These are phyloP conservation scores for Phaeosphaeriaceae sp. DNA, from an alignment of 2,329 filamentous ascomycete species.

Conservation along the genomic window DNA sequence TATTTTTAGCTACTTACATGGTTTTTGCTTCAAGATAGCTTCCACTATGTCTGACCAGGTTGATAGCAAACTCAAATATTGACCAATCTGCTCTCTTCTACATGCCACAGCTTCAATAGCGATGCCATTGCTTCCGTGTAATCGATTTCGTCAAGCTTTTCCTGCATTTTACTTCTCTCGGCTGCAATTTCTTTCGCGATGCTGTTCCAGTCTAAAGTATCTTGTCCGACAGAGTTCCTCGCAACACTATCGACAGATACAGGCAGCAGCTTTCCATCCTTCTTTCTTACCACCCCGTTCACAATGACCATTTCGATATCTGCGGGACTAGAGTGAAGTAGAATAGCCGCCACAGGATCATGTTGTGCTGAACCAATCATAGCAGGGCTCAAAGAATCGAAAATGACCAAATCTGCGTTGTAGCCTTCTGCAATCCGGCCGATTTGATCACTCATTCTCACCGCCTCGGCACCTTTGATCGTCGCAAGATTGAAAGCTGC, in stretches of 20 bases:
- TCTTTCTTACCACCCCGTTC: constrained; percentile 52
- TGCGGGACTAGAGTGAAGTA: constrained; percentile 49
- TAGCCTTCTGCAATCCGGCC: constrained; percentile 56
- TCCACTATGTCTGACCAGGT: too few relatives aligned
- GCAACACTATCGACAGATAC: constrained; percentile 31
- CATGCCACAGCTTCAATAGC: constrained; percentile 26
- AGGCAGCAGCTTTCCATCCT: constrained; percentile 34
- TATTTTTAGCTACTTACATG: too few relatives aligned
- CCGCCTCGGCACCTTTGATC: constrained; percentile 53
- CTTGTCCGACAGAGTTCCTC: constrained; percentile 13
- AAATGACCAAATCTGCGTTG: constrained; percentile 58
- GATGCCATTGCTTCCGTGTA: constrained; percentile 21
- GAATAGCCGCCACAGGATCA: constrained; percentile 53
- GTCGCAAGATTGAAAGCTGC: constrained; percentile 60
- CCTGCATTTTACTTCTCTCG: constrained; percentile 37
- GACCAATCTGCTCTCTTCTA: constrained; percentile 21
- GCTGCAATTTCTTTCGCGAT: constrained; percentile 38
- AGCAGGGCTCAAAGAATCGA: constrained; percentile 50
- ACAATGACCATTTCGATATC: constrained; percentile 56
- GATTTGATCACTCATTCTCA: constrained; percentile 51
- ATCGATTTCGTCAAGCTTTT: constrained; percentile 39
- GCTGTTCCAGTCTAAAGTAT: constrained; percentile 37
- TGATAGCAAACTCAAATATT: too few relatives aligned
- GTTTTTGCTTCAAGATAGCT: too few relatives aligned
- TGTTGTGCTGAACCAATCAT: constrained; percentile 53